Evolutionary conservation across 2,329 filamentous ascomycete genomes (phyloP).

Genomic region (Alternaria atra): DNA sequence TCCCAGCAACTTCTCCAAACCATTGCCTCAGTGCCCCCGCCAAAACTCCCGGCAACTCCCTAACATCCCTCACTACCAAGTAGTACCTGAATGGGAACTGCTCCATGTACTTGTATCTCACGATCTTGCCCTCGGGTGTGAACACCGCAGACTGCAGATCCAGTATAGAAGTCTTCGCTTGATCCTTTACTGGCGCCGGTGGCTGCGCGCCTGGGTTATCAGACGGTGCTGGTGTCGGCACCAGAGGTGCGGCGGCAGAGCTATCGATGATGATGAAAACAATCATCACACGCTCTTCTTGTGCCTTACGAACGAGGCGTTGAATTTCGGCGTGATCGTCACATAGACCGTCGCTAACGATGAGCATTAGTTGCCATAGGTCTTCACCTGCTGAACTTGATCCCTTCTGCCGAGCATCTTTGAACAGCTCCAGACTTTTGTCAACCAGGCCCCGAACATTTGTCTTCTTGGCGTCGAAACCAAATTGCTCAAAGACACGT

Average conservation of each 20-base stretch:
- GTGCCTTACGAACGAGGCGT: conserved; percentile 82
- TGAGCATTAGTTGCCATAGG: conserved; percentile 93
- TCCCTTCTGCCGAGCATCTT: conserved; percentile 72
- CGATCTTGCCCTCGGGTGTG: conserved; percentile 72
- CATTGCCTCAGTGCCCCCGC: conserved; percentile 91
- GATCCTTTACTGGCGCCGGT: conserved; percentile 46
- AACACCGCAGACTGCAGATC: conserved; percentile 91
- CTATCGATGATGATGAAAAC: conserved; percentile 97
- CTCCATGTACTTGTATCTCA: conserved; percentile 91
- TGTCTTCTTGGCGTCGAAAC: conserved; percentile 84
- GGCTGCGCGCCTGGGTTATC: conserved; percentile 17
- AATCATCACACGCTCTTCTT: conserved; percentile 95
- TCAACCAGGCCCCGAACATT: conserved; percentile 82
- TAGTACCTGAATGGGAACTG: conserved; percentile 98
- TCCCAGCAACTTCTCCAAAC: conserved; percentile 78
- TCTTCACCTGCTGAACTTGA: conserved; percentile 64
- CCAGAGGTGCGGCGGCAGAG: conserved; percentile 26
- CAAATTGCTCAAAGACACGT: conserved; percentile 84
- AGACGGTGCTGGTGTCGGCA: conserved; percentile 8
- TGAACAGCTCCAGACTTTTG: conserved; percentile 82
- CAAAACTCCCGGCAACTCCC: conserved; percentile 88
- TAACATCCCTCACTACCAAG: conserved; percentile 89
- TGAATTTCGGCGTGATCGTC: conserved; percentile 87
- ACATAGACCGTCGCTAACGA: conserved; percentile 93
- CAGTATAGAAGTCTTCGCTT: conserved; percentile 74